These are phyloP conservation scores for Hypsizygus ulmarius DNA, from an alignment of 1,284 basidiomycete genomes.

Conservation along the genomic window DNA sequence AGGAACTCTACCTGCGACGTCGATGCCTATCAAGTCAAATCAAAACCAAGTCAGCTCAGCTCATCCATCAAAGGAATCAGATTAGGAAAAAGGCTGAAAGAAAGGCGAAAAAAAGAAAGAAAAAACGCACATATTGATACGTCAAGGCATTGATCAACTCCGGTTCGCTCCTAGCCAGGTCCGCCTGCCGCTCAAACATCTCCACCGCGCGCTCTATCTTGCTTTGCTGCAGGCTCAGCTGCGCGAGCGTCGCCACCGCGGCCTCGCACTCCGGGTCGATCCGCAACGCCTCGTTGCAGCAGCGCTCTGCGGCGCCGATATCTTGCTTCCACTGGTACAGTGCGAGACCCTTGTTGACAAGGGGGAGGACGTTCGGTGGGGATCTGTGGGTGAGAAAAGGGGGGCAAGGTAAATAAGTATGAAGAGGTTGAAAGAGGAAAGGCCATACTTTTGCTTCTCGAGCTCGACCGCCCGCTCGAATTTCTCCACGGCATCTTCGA, in stretches of 20 bases:
- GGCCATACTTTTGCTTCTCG: conserved; percentile 75
- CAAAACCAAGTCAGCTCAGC: conserved; percentile 8
- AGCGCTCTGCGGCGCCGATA: conserved; percentile 75
- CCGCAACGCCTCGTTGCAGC: conserved; percentile 85
- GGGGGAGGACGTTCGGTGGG: conserved; percentile 83
- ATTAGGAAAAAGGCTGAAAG: too few species aligned
- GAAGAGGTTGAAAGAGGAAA: conserved; percentile 12
- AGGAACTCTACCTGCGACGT: conserved; percentile 80
- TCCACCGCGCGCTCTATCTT: conserved; percentile 85
- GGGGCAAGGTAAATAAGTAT: background rate
- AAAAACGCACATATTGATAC: conserved; percentile 69
- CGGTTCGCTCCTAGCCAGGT: conserved; percentile 88
- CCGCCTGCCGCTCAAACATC: conserved; percentile 84
- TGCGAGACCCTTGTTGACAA: conserved; percentile 97
- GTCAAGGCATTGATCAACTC: conserved; percentile 90
- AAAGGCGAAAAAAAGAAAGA: conserved; percentile 6
- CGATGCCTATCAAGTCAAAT: conserved; percentile 55
- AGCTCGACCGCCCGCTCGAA: conserved; percentile 93
- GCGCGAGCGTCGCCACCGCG: conserved; percentile 93
- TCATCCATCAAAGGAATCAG: conserved; percentile 6
- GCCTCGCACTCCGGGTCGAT: conserved; percentile 96
- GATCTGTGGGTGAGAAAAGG: conserved; percentile 34
- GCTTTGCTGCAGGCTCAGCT: conserved; percentile 90
- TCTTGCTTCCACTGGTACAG: conserved; percentile 97
- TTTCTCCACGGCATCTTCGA: conserved; percentile 89